Conservation (phyloP, 345 rosid genomes). For the Eucalyptus curtisii region DNA sequence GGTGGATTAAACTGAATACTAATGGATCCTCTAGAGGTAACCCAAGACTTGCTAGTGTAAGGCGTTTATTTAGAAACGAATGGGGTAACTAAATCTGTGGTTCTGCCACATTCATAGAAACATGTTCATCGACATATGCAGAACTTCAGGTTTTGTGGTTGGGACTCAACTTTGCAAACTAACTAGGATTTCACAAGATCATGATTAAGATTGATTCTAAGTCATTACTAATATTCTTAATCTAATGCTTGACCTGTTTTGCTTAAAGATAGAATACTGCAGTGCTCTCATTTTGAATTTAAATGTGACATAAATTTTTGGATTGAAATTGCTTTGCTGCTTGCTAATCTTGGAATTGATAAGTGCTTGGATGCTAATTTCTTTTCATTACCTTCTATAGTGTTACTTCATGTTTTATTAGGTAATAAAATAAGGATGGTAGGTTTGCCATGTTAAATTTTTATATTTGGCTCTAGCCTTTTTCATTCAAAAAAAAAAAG, state of each 20-base stretch:
- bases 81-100: background rate
- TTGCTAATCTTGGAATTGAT: background rate
- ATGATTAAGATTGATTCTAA: too few species aligned
- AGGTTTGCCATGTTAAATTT: too few species aligned
- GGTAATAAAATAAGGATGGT: background rate
- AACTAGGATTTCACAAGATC: background rate
- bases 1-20: background rate
- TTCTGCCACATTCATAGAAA: background rate
- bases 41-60: background rate
- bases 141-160: background rate
- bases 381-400: background rate
- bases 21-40: background rate
- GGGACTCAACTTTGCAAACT: background rate
- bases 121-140: background rate
- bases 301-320: background rate
- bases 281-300: background rate
- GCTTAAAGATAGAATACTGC: background rate
- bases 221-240: background rate
- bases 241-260: background rate
- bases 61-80: fast-evolving
- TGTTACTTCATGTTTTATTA: too few species aligned
- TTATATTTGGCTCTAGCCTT: background rate
- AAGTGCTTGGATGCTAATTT: too few species aligned
- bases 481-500: too few species aligned
- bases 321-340: background rate